Evolutionary conservation across 164 flowering plant species (phyloP), one percentile per base, ranked within the genome.

Genomic region (Dillenia turbinata): DNA sequence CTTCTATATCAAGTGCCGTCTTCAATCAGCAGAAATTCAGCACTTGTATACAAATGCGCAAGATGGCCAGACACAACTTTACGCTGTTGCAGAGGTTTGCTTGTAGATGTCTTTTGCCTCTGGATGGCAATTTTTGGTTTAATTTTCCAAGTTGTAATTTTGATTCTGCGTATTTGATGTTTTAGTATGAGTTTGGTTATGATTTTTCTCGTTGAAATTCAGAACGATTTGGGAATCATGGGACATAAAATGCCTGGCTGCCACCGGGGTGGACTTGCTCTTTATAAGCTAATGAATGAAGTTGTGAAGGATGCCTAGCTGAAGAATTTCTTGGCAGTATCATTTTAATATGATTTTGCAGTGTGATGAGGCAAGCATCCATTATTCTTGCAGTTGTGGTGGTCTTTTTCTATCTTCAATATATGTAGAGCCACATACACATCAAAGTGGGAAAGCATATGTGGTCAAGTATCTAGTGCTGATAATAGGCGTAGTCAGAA

Each of bases 241-340:
- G 54, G 84, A n/a, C n/a, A n/a, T n/a, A n/a, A n/a, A n/a, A 94
- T 94, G 99, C 99, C 99, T 56, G 99, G 99, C 47, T 94, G 99
- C 75, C 99, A 94, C 75, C 85, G 64, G 44, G 99, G 99, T 66
- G 99, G 97, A 70, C 78, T 78, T 62, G 90, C 95, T 58, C 88
- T 94, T 22, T 94, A 86, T 52, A 69, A 79, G 65, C 58, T 85
- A 81, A 86, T 93, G 98, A 44, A 67, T 33, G 76, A 77, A 57
- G 76, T 70, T 59, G 14, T 3, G 55, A 69, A 76, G 48, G 64
- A 66, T 61, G 47, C 12, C 47, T 70, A 72, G 74, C 52, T 44
- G 63, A 66, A 71, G 44, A 46, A 24, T 33, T 33, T 4, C 40
- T 33, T 33, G 4, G 7, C 40, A 33, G 40, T 33, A 33, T 33